Evolutionary conservation across 2,329 filamentous ascomycete species (phyloP).

Genomic region (Clarireedia paspali): DNA sequence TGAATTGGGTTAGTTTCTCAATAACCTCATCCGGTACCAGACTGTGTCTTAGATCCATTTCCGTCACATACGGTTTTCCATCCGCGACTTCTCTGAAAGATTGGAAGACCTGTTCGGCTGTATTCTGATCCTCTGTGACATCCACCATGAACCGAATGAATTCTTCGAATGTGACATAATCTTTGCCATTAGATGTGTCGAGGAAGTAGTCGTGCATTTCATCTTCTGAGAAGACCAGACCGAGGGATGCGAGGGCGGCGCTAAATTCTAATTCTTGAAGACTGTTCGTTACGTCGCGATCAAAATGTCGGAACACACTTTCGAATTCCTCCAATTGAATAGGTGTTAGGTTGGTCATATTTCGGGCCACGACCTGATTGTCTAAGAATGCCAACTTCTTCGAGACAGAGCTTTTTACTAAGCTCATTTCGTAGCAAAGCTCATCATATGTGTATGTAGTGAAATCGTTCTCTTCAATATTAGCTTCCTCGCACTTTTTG

Average conservation of each 20-base stretch:
- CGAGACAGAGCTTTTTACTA: slow-evolving; percentile 85
- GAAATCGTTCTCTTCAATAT: slow-evolving; percentile 98
- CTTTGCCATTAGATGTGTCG: slow-evolving; percentile 71
- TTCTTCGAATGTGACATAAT: slow-evolving; percentile 90
- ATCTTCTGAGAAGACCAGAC: slow-evolving; percentile 90
- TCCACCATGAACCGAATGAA: slow-evolving; percentile 99
- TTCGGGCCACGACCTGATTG: slow-evolving; percentile 96
- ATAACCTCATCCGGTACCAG: slow-evolving; percentile 96
- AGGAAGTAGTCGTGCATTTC: slow-evolving; percentile 97
- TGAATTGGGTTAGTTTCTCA: slow-evolving; percentile 79
- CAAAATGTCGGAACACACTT: slow-evolving; percentile 95
- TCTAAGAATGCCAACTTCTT: slow-evolving; percentile 97
- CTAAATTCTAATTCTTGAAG: slow-evolving; percentile 93
- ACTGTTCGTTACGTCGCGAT: slow-evolving; percentile 84
- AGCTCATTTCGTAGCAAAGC: slow-evolving; percentile 81
- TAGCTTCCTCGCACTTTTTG: slow-evolving; percentile 85
- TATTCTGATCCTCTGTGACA: slow-evolving; percentile 97
- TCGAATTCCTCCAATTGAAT: slow-evolving; percentile 99
- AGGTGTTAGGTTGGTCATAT: slow-evolving; percentile 97
- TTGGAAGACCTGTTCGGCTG: slow-evolving; percentile 96
- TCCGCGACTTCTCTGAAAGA: slow-evolving; percentile 96
- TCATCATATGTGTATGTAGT: slow-evolving; percentile 99
- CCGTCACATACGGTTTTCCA: slow-evolving; percentile 97
- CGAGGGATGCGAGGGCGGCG: slow-evolving; percentile 87
- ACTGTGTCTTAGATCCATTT: slow-evolving; percentile 90